These are phyloP conservation scores for Camelina hispida DNA, from an alignment of 345 rosid species.

Conservation along the genomic window DNA sequence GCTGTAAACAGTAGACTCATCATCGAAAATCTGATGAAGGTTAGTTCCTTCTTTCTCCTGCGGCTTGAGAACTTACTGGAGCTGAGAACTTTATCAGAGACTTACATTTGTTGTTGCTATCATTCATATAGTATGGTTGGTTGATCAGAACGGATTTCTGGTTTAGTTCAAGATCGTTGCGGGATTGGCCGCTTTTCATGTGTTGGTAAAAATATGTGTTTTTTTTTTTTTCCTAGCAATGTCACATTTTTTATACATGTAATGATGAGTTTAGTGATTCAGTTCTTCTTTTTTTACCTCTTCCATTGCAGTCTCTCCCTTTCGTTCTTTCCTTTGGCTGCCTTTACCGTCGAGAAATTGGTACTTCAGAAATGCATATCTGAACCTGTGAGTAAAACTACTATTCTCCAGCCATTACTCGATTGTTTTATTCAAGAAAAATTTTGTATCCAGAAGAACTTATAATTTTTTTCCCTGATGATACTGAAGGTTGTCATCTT, in stretches of 20 bases:
- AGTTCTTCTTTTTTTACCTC: neutral
- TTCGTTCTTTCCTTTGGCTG: constrained; percentile 76
- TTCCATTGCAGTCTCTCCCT: constrained; percentile 79
- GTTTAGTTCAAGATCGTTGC: constrained; percentile 85
- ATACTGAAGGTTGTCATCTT: constrained; percentile 62
- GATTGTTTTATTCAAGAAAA: neutral
- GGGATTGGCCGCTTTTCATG: constrained; percentile 99
- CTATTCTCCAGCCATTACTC: neutral
- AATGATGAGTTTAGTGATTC: constrained; percentile 2
- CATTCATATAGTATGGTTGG: constrained; percentile 87
- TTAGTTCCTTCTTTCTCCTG: constrained; percentile 36
- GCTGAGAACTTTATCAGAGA: neutral
- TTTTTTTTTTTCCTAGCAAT: neutral
- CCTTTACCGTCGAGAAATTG: constrained; percentile 79
- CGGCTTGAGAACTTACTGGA: neutral
- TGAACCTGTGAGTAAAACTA: constrained; percentile 63
- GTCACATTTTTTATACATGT: constrained; percentile 11
- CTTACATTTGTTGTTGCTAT: constrained; percentile 17
- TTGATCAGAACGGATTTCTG: constrained; percentile 86
- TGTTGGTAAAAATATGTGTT: constrained; percentile 66
- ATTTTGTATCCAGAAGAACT: constrained; percentile 8
- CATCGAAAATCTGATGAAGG: constrained; percentile 96
- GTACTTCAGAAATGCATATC: constrained; percentile 59
- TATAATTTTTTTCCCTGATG: neutral
- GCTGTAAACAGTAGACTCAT: constrained; percentile 98